A percentile compares a stretch with the other conserved stretches of the same genome.
These are phyloP conservation scores for Wickerhamiella kazuoi DNA, from an alignment of 805 yeast species.

Conservation along the genomic window DNA sequence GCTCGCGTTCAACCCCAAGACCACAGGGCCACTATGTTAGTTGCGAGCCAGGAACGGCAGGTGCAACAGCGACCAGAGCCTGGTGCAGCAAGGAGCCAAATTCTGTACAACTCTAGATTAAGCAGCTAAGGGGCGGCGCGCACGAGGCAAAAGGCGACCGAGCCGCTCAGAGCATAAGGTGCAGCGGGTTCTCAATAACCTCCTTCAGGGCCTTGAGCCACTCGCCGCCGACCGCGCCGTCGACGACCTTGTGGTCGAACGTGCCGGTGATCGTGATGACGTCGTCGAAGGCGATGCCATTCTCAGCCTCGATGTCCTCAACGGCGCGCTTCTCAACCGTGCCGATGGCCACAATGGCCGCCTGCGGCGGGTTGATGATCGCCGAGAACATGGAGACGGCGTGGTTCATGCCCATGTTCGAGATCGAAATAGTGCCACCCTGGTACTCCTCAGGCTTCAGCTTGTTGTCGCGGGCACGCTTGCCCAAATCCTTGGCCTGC, in stretches of 20 bases:
- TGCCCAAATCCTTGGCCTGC: slow-evolving; percentile 81
- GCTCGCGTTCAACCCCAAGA: no score
- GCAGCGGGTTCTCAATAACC: slow-evolving; percentile 89
- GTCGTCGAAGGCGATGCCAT: slow-evolving; percentile 84
- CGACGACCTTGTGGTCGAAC: slow-evolving; percentile 93
- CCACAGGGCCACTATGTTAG: no score
- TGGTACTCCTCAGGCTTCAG: slow-evolving; percentile 92
- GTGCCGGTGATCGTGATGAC: slow-evolving; percentile 87
- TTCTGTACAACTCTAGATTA: no score
- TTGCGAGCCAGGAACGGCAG: no score
- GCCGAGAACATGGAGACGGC: slow-evolving; percentile 91
- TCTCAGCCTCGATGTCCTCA: slow-evolving; percentile 77
- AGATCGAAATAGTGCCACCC: slow-evolving; percentile 97
- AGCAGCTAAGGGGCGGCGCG: no score
- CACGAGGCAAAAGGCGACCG: no score
- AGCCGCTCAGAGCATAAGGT: slow-evolving; percentile 71
- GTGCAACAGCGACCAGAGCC: no score
- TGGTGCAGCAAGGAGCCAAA: no score
- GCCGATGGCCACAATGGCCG: slow-evolving; percentile 85
- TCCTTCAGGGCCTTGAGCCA: slow-evolving; percentile 84
- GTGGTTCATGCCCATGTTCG: slow-evolving; percentile 96
- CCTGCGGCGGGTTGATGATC: slow-evolving; percentile 94
- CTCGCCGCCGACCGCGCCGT: slow-evolving; percentile 97
- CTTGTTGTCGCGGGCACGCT: slow-evolving; percentile 89
- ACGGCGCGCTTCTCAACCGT: slow-evolving; percentile 84